Conservation (phyloP, 2,329 filamentous ascomycete genomes). For the Rasamsonia emersonii region DNA sequence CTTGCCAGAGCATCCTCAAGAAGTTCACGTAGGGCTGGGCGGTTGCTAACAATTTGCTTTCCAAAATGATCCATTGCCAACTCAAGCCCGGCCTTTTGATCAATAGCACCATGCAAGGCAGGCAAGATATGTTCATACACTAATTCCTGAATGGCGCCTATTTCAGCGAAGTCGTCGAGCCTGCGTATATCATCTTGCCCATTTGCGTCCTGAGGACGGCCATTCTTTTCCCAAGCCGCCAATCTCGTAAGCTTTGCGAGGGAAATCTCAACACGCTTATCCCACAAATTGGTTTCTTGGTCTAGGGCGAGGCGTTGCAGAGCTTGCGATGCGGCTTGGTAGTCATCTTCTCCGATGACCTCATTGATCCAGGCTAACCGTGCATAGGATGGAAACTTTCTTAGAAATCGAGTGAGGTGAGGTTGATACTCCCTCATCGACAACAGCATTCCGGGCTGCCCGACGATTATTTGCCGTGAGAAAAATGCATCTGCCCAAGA, state of each 20-base stretch:
- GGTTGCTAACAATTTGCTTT: constrained; percentile 46
- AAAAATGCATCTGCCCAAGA: constrained; percentile 63
- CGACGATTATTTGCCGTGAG: constrained; percentile 61
- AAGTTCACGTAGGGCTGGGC: constrained; percentile 58
- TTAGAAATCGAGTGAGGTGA: constrained; percentile 70
- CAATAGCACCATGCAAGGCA: constrained; percentile 62
- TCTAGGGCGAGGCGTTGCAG: constrained; percentile 61
- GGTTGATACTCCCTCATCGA: constrained; percentile 59
- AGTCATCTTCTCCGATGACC: constrained; percentile 66
- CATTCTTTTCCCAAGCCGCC: constrained; percentile 45
- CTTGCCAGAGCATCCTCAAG: constrained; percentile 62
- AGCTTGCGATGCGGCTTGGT: constrained; percentile 61
- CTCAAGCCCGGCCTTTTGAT: constrained; percentile 68
- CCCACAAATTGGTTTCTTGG: constrained; percentile 76
- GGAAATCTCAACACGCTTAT: constrained; percentile 85
- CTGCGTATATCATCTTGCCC: constrained; percentile 40
- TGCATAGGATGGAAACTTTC: constrained; percentile 60
- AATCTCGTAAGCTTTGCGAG: constrained; percentile 74
- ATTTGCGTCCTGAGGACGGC: constrained; percentile 19
- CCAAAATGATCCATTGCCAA: constrained; percentile 62
- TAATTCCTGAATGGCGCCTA: constrained; percentile 71
- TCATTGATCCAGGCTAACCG: constrained; percentile 95
- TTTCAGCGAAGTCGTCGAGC: constrained; percentile 55
- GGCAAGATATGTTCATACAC: constrained; percentile 64
- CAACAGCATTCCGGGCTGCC: constrained; percentile 60